Evolutionary conservation across 257 asterid species (phyloP).

Genomic region (Solanum phureja): DNA sequence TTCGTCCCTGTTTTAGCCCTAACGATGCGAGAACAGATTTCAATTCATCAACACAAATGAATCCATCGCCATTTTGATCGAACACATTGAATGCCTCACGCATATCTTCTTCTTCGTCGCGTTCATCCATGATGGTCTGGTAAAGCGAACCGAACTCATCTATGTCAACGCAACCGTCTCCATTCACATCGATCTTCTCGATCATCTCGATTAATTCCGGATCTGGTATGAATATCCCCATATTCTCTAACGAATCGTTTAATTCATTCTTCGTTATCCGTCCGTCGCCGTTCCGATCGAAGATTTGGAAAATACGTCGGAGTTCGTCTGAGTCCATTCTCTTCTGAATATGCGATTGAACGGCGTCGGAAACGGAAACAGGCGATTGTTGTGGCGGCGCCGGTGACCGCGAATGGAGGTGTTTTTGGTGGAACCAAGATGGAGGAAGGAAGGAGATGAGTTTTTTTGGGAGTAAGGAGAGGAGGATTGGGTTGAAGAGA

Average conservation of each 20-base stretch:
- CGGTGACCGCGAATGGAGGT: neutral
- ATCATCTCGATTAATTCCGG: conserved; percentile 36
- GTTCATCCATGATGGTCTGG: conserved; percentile 35
- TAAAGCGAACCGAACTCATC: conserved; percentile 45
- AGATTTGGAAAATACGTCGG: conserved; percentile 39
- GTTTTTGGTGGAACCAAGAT: conserved; percentile 24
- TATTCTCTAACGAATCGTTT: conserved; percentile 44
- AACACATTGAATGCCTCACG: conserved; percentile 56
- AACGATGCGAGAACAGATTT: conserved; percentile 36
- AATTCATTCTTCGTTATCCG: conserved; percentile 41
- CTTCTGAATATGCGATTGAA: neutral
- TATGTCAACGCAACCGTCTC: conserved; percentile 50
- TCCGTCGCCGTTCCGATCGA: conserved; percentile 55
- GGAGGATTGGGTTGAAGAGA: conserved; percentile 24
- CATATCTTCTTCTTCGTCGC: conserved; percentile 47
- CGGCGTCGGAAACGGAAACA: neutral
- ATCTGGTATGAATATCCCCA: conserved; percentile 51
- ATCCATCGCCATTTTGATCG: conserved; percentile 53
- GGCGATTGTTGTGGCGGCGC: neutral
- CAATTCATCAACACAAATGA: conserved; percentile 48
- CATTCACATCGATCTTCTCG: conserved; percentile 32
- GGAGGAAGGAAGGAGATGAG: conserved; percentile 25
- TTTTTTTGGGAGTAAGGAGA: conserved; percentile 41
- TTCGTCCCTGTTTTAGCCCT: conserved; percentile 47
- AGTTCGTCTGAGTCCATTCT: conserved; percentile 44